Base-by-base conservation (phyloP, 2,329 filamentous ascomycete species). In the Purpureocillium takamizusanense region DNA sequence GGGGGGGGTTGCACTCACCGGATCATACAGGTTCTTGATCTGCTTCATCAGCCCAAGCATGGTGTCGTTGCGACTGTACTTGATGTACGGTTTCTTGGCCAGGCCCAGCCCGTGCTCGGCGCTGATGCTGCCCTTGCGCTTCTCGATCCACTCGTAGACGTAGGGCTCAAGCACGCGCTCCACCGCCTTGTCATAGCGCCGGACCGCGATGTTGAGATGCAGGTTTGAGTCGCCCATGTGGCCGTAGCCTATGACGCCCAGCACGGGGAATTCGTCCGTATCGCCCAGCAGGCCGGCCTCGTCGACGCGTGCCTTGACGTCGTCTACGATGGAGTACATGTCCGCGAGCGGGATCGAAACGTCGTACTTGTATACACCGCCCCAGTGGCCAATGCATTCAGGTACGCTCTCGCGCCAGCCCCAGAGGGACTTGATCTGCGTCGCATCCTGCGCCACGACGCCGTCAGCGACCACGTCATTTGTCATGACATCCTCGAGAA, bases 141-240 rank as follows among this genome's bases (percentile, higher is more conserved):
- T 78, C 52, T 81, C 72, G 48, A 97, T 90, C 92, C 92, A 98
- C 66, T 98, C 88, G 57, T 95, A 98, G 17, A 98, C 86, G 65
- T 84, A 98, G 0, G 94, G 92, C 67, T 98, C 92, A 30, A 98
- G 73, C 18, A 77, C 70, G 61, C 85, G 77, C 66, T 98, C 92
- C 18, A 98, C 86, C 40, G 77, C 71, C 63, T 89, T 85, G 61
- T 92, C 86, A 62, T 92, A 97, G 44, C 81, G 69, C 44, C 89
- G 70, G 14, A 86, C 83, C 1, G 85, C 75, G 27, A 98, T 76
- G 62, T 98, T 98, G 48, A 98, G 71, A 63, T 98, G 94, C 47
- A 98, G 65, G 63, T 98, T 98, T 4, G 84, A 80, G 62, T 98
- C 92, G 30, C 92, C 94, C 89, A 98, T 97, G 61, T 98, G 92